These are phyloP conservation scores for Colletotrichum simmondsii DNA, from an alignment of 2,329 filamentous ascomycete genomes.

Conservation along the genomic window DNA sequence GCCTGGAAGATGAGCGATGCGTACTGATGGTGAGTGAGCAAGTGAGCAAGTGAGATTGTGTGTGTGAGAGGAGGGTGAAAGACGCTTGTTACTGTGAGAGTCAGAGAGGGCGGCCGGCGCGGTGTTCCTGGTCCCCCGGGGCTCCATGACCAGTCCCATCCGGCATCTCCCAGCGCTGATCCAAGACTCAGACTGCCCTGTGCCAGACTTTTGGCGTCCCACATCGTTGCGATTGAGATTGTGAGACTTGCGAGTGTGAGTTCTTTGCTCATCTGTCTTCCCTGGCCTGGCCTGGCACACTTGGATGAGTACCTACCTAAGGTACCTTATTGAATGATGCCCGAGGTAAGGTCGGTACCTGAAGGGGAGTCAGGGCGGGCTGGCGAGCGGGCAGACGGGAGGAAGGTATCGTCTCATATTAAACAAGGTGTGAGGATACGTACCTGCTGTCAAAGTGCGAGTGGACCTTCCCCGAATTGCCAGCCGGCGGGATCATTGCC, in stretches of 20 bases:
- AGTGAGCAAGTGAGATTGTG: no score
- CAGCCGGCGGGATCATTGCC: neutral
- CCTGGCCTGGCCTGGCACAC: neutral
- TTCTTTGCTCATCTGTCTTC: neutral
- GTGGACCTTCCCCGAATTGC: neutral
- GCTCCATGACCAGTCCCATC: no score
- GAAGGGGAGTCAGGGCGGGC: neutral
- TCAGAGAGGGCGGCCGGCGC: neutral
- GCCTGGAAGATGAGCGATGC: neutral
- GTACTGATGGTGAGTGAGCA: neutral
- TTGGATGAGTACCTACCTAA: neutral
- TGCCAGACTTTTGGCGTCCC: neutral
- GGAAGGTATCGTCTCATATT: constrained; percentile 1
- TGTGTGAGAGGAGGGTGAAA: no score
- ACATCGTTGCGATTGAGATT: neutral
- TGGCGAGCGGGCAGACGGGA: neutral
- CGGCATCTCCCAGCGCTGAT: neutral
- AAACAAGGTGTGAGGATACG: neutral
- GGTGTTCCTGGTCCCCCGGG: constrained; percentile 1
- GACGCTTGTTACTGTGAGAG: neutral
- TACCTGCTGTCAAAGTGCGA: neutral
- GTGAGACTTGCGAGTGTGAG: neutral
- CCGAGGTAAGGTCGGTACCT: neutral
- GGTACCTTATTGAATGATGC: neutral
- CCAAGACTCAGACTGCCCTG: neutral